Evolutionary conservation across 306 rosid genomes (phyloP).

Genomic region (Vigna nakashimae): DNA sequence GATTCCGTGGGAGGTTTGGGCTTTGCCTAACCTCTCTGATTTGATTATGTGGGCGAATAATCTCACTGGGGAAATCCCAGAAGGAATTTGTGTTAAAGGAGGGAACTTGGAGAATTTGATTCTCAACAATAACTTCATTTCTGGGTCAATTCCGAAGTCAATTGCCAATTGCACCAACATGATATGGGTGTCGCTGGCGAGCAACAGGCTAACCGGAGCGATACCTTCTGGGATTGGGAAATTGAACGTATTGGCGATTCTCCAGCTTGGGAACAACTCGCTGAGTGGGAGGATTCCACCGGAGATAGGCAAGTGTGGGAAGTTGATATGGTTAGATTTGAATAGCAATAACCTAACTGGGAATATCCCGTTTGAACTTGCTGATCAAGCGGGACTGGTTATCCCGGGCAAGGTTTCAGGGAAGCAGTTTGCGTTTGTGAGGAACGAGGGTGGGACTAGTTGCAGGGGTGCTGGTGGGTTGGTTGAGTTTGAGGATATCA

Average conservation of each 20-base stretch:
- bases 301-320: conserved; percentile 66
- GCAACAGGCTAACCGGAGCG: conserved; percentile 61
- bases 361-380: conserved; percentile 61
- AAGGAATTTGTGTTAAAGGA: conserved; percentile 62
- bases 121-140: conserved; percentile 65
- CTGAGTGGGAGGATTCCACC: conserved; percentile 72
- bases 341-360: conserved; percentile 68
- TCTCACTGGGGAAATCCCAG: conserved; percentile 68
- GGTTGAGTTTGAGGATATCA: conserved; percentile 70
- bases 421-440: conserved; percentile 78
- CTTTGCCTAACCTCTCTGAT: conserved; percentile 65
- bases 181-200: conserved; percentile 71
- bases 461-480: conserved; percentile 88
- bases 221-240: conserved; percentile 72
- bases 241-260: conserved; percentile 61
- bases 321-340: conserved; percentile 78
- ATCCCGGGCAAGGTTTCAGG: conserved; percentile 70
- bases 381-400: conserved; percentile 68
- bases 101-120: conserved; percentile 66
- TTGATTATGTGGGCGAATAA: conserved; percentile 82
- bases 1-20: conserved; percentile 69
- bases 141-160: conserved; percentile 67
- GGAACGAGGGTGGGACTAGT: conserved; percentile 80
- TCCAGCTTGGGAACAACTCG: conserved; percentile 76
- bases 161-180: conserved; percentile 71